Evolutionary conservation across 305 asterid species (phyloP), one percentile per base, ranked within the genome.

Genomic region (Solanum chacoense): DNA sequence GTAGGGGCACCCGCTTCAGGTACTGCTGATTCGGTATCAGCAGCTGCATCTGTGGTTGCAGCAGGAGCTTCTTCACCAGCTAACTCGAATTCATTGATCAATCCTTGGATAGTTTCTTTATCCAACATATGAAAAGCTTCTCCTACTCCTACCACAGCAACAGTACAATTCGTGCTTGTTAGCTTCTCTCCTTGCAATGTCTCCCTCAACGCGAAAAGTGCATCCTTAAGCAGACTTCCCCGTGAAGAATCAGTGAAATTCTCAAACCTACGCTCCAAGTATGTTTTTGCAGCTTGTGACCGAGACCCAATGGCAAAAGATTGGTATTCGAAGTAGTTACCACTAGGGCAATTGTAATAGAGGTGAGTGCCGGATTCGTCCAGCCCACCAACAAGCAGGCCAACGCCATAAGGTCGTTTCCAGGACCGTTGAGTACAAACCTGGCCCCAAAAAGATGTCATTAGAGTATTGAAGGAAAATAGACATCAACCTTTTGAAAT

Each of bases 381-480:
- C 45, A 97, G 94, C 72, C 99, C 99, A 69, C 98, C 99, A 3
- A 98, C 96, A 88, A 98, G 94, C 86, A 96, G 93, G 76, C 99
- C 99, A 87, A 96, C 99, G 31, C 99, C 99, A 79, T 94, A 98
- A 38, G 99, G 99, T 32, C 99, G 95, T 87, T 98, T 98, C 99
- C 99, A 98, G 22, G 99, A 98, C 36, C 99, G 92, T 88, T 98
- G 99, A 8, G 99, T 98, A 93, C 99, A 96, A 88, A 97, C 99
- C 99, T 97, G 94, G 87, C 87, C 83, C 76, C 34, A 84, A 85
- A 63, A 28, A 31, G 29, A 45, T 72, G 84, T 50, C 32, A 26
- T 34, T 11, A 9, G 85, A 78, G 8, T 80, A 4, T 80, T 40
- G 69, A 42, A 16, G 36, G 67, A 26, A 14, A 83, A 74, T 20